A percentile compares a stretch with the other conserved stretches of the same genome.
Evolutionary conservation across 805 yeast genomes (phyloP).

Genomic region (Candida schatavii): DNA sequence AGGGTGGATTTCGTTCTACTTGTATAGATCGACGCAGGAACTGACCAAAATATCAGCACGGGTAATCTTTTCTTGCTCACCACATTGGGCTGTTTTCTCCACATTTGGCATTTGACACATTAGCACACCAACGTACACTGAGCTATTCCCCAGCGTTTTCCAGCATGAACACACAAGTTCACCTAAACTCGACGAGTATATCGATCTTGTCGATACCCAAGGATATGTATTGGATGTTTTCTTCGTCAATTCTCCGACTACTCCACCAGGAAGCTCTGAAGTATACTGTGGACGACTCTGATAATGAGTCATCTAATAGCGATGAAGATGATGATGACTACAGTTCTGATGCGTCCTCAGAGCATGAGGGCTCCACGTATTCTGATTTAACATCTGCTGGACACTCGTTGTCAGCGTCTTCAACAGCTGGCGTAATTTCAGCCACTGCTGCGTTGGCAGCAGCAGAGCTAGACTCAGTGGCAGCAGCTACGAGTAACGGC

Average conservation of each 20-base stretch:
- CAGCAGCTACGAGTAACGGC: background rate
- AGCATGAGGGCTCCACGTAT: background rate
- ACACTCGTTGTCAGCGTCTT: too few relatives aligned
- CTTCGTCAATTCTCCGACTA: conserved; percentile 48
- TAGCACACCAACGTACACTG: too few relatives aligned
- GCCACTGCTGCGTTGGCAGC: too few relatives aligned
- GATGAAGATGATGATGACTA: conserved; percentile 3
- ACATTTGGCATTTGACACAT: too few relatives aligned
- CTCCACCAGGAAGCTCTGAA: conserved; percentile 34
- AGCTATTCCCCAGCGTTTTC: too few relatives aligned
- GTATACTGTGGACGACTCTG: conserved; percentile 10
- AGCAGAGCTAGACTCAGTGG: too few relatives aligned
- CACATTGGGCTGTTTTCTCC: too few relatives aligned
- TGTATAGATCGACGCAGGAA: too few relatives aligned
- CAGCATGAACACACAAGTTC: conserved; percentile 45
- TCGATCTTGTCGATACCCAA: conserved; percentile 54
- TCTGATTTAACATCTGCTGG: background rate
- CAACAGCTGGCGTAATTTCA: too few relatives aligned
- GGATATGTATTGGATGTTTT: conserved; percentile 50
- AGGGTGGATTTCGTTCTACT: too few relatives aligned
- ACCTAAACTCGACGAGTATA: conserved; percentile 44
- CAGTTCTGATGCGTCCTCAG: background rate
- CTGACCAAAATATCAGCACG: too few relatives aligned
- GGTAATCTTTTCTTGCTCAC: too few relatives aligned
- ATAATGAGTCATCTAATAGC: conserved; percentile 8